Conservation (phyloP, 1,284 basidiomycete species). For the Moesziomyces aphidis region DNA sequence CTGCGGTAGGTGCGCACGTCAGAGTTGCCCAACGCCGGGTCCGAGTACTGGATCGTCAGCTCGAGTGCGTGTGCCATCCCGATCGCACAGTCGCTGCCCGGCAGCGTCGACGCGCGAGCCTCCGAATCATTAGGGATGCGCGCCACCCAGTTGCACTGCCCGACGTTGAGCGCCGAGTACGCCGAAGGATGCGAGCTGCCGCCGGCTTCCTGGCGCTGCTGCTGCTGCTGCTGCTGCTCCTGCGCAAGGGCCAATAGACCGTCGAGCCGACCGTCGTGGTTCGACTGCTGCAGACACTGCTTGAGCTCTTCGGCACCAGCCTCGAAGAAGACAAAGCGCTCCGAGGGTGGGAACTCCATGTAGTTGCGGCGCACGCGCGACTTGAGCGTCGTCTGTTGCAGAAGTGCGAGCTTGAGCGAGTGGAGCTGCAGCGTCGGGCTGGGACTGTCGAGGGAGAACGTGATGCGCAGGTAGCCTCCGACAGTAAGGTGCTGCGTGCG, state of each 20-base stretch:
- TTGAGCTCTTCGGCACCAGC: conserved; percentile 32
- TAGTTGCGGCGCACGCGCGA: conserved; percentile 40
- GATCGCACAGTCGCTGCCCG: conserved; percentile 43
- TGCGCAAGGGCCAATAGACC: conserved; percentile 33
- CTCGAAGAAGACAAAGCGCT: conserved; percentile 44
- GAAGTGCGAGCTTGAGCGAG: conserved; percentile 38
- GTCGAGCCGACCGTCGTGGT: conserved; percentile 14
- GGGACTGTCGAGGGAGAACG: conserved; percentile 41
- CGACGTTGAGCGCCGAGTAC: conserved; percentile 1
- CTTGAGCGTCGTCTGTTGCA: conserved; percentile 49
- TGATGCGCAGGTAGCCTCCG: conserved; percentile 48
- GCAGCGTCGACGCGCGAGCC: conserved; percentile 39
- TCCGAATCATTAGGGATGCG: conserved; percentile 44
- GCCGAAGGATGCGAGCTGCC: background rate
- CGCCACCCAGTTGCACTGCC: conserved; percentile 49
- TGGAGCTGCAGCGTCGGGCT: conserved; percentile 38
- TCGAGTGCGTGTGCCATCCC: conserved; percentile 46
- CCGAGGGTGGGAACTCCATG: conserved; percentile 36
- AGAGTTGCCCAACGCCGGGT: conserved; percentile 17
- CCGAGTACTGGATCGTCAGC: conserved; percentile 40
- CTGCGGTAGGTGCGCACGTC: conserved; percentile 33
- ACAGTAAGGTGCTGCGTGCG: conserved; percentile 51
- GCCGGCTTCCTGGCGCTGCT: conserved; percentile 1
- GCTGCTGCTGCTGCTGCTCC: conserved; percentile 23
- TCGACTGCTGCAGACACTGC: conserved; percentile 12